Evolutionary conservation across 2,329 filamentous ascomycete species (phyloP).

Genomic region (Clarireedia hainanense): DNA sequence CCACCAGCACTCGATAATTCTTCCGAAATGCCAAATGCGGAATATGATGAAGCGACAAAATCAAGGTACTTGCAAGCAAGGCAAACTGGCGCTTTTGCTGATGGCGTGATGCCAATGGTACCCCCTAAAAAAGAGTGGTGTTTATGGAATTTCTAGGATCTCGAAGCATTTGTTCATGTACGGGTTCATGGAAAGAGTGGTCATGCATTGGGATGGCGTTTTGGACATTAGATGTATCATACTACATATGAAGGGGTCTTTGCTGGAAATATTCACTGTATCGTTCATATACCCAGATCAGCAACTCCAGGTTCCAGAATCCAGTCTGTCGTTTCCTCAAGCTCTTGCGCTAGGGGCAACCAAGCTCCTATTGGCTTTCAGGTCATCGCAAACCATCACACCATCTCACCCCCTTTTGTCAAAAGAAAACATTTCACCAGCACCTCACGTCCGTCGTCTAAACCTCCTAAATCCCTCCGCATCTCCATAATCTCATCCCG

Average conservation of each 20-base stretch:
- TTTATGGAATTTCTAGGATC: slow-evolving; percentile 58
- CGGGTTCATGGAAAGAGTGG: not conserved
- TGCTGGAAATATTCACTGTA: no score
- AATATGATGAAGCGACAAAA: slow-evolving; percentile 53
- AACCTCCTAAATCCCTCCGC: not conserved
- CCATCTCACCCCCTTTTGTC: not conserved
- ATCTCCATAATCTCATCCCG: not conserved
- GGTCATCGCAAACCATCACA: not conserved
- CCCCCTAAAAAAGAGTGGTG: slow-evolving; percentile 74
- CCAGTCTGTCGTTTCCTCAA: not conserved
- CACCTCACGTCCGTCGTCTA: not conserved
- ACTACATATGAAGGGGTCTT: not conserved
- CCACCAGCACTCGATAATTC: slow-evolving; percentile 55
- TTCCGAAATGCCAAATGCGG: slow-evolving; percentile 49
- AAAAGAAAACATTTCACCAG: not conserved
- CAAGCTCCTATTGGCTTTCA: not conserved
- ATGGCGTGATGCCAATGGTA: slow-evolving; percentile 64
- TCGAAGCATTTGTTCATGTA: not conserved
- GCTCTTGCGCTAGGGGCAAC: no score
- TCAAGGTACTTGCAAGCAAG: slow-evolving; percentile 57
- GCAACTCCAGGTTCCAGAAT: not conserved
- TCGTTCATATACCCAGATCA: not conserved
- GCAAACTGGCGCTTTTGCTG: slow-evolving; percentile 59
- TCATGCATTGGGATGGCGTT: slow-evolving; percentile 15
- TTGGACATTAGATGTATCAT: not conserved